A percentile compares a stretch with the other conserved stretches of the same genome.
Evolutionary conservation across 2,329 filamentous ascomycete species (phyloP).

Genomic region (Colletotrichum chlorophyti): DNA sequence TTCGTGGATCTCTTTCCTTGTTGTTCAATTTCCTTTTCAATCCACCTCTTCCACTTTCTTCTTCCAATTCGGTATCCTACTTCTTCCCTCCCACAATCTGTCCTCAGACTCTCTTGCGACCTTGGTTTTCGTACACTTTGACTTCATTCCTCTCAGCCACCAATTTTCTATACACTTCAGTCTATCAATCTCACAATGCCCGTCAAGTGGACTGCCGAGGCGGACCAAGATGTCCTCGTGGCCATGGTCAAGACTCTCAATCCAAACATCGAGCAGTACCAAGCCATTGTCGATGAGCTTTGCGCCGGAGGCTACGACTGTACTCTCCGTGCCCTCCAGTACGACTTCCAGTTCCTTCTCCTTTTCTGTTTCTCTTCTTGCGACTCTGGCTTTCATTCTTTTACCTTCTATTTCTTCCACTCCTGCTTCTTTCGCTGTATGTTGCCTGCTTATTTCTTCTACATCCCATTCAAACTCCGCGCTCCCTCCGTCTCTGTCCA

Average conservation of each 20-base stretch:
- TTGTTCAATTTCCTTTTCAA: neutral
- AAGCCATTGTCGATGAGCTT: slow-evolving; percentile 42
- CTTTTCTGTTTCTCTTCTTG: neutral
- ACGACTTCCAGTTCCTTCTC: slow-evolving; percentile 15
- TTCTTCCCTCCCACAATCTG: slow-evolving; percentile 9
- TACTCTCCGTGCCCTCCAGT: slow-evolving; percentile 49
- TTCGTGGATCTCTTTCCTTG: neutral
- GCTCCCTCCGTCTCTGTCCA: too few species aligned
- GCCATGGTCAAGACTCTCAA: slow-evolving; percentile 46
- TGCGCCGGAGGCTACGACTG: slow-evolving; percentile 45
- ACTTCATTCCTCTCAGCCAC: neutral
- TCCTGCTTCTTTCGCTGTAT: too few species aligned
- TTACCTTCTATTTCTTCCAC: slow-evolving; percentile 3
- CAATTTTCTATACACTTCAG: slow-evolving; percentile 17
- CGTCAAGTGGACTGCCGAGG: slow-evolving; percentile 48
- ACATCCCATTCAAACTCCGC: too few species aligned
- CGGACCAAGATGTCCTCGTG: slow-evolving; percentile 52
- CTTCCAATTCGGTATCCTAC: too few species aligned
- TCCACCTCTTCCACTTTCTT: too few species aligned
- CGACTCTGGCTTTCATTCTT: too few species aligned
- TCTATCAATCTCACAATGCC: slow-evolving; percentile 32
- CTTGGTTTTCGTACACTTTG: too few species aligned
- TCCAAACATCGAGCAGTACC: slow-evolving; percentile 40
- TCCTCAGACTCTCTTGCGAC: slow-evolving; percentile 4
- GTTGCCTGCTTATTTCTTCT: too few species aligned